Percentiles rank a stretch among this genome's conserved stretches.
Conservation (phyloP, 2,329 filamentous ascomycete species). For the Calonectria pteridis region DNA sequence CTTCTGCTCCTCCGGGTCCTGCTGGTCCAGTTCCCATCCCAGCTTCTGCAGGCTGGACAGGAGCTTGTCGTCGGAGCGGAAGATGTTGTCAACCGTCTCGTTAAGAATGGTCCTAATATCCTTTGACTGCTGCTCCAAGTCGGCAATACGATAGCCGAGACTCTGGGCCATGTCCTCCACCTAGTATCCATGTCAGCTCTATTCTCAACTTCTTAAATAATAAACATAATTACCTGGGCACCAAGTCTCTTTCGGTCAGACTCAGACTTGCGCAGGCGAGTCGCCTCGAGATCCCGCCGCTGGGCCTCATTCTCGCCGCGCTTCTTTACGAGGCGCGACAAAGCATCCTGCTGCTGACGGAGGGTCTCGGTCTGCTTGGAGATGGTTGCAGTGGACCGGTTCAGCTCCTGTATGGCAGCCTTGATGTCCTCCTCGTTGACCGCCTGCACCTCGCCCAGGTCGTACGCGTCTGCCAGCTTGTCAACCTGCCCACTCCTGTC, state of each 20-base stretch:
- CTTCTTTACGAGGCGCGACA: slow-evolving; percentile 64
- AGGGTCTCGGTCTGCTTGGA: slow-evolving; percentile 73
- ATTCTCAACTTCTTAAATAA: neutral
- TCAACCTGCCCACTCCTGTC: slow-evolving; percentile 63
- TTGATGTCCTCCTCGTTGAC: slow-evolving; percentile 71
- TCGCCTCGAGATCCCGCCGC: slow-evolving; percentile 46
- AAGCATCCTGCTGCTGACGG: slow-evolving; percentile 71
- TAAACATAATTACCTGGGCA: slow-evolving; percentile 52
- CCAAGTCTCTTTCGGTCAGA: slow-evolving; percentile 56
- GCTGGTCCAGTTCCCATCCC: slow-evolving; percentile 68
- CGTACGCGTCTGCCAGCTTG: slow-evolving; percentile 57
- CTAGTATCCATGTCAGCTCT: slow-evolving; percentile 44
- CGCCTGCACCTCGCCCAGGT: slow-evolving; percentile 62
- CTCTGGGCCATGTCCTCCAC: slow-evolving; percentile 62
- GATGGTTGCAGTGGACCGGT: slow-evolving; percentile 73
- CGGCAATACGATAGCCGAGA: slow-evolving; percentile 59
- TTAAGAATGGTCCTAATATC: slow-evolving; percentile 59
- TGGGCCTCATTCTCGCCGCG: slow-evolving; percentile 46
- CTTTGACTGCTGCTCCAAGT: slow-evolving; percentile 65
- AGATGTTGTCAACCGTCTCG: slow-evolving; percentile 61
- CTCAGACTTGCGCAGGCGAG: slow-evolving; percentile 47
- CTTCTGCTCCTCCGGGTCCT: slow-evolving; percentile 64
- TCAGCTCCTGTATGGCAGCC: slow-evolving; percentile 72
- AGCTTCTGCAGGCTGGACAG: slow-evolving; percentile 75
- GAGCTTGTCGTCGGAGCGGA: slow-evolving; percentile 74